Conservation (phyloP, 225 moss, liverwort and hornwort species). For the Thuidium tamariscinum region DNA sequence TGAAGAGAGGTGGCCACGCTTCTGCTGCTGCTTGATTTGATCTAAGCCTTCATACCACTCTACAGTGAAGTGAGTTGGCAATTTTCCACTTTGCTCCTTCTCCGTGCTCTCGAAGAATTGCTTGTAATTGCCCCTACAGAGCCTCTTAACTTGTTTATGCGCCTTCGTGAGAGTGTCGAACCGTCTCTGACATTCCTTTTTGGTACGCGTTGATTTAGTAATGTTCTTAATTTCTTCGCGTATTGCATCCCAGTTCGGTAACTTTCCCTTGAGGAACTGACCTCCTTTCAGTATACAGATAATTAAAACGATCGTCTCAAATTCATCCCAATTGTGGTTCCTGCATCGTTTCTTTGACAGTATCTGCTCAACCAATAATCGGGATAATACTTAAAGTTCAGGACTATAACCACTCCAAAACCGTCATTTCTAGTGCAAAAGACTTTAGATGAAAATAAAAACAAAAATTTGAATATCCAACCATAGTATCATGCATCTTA, state of each 20-base stretch:
- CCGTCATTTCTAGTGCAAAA: neutral
- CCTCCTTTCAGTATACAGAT: neutral
- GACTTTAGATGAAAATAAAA: neutral
- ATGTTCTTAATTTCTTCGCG: fast-evolving
- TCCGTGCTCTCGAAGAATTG: neutral
- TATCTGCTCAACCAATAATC: neutral
- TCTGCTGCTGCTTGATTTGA: neutral
- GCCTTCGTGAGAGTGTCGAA: neutral
- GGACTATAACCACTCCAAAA: neutral
- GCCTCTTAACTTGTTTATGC: neutral
- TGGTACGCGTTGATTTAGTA: neutral
- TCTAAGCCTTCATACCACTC: neutral
- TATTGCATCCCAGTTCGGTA: neutral
- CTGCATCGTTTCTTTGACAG: neutral
- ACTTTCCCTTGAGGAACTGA: neutral
- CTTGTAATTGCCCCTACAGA: neutral
- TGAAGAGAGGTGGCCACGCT: neutral
- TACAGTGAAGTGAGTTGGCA: neutral
- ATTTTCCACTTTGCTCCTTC: neutral
- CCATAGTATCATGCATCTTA: too few species aligned
- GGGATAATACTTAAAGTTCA: neutral
- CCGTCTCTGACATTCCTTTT: neutral
- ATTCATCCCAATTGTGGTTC: neutral
- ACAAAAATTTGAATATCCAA: too few species aligned
- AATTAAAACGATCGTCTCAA: neutral